Conservation (phyloP, 139 green algal species). For the Micractinium sp. region DNA sequence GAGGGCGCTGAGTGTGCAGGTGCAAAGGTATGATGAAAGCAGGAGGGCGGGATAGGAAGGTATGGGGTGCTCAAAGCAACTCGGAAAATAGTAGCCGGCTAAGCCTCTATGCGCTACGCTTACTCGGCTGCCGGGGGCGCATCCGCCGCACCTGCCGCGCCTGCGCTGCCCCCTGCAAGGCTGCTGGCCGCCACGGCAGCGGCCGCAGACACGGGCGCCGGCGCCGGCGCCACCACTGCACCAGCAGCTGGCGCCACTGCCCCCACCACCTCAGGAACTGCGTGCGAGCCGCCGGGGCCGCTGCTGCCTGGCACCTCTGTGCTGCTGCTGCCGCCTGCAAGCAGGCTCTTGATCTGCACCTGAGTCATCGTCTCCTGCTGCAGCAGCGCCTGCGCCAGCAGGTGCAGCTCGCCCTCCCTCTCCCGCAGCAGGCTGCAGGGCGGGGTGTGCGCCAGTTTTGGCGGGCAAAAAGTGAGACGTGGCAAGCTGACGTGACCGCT, state of each 20-base stretch:
- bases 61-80: too few relatives aligned
- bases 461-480: neutral
- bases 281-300: neutral
- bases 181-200: neutral
- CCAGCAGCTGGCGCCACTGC: neutral
- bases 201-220: neutral
- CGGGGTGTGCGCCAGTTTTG: neutral
- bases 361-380: slow-evolving; percentile 87
- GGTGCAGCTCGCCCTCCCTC: slow-evolving; percentile 84
- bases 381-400: slow-evolving; percentile 79
- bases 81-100: too few relatives aligned
- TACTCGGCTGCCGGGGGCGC: neutral
- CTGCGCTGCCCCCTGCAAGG: neutral
- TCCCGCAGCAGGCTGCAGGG: slow-evolving; percentile 67
- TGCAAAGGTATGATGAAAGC: too few relatives aligned
- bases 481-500: neutral
- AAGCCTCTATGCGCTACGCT: too few relatives aligned
- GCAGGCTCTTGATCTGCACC: slow-evolving; percentile 15
- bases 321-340: neutral
- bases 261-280: neutral
- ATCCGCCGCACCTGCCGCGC: neutral
- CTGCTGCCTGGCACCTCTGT: slow-evolving; percentile 8
- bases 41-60: too few relatives aligned
- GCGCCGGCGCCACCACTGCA: neutral
- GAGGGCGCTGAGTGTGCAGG: too few relatives aligned